Percentiles rank a stretch among this genome's conserved stretches.
phyloP scores from a whole-genome alignment of 768 basidiomycete species.

The Antrodiella citrinella region DNA sequence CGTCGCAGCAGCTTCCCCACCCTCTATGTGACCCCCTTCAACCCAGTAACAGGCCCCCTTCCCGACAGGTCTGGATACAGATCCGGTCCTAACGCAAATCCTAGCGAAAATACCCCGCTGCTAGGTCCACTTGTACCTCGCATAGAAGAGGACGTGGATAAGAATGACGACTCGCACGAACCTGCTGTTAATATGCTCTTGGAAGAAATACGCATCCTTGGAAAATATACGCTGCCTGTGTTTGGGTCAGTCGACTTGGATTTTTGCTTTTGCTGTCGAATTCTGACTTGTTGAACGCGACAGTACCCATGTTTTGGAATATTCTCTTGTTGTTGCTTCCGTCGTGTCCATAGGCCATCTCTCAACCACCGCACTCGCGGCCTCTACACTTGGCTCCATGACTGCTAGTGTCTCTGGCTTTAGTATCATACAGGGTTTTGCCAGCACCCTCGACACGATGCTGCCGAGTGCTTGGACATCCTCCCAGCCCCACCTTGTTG shows the following conservation, averaged over 20 bases:
- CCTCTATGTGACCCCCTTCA: constrained; percentile 29
- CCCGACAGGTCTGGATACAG: constrained; percentile 17
- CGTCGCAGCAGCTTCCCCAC: constrained; percentile 26
- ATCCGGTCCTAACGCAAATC: constrained; percentile 18
- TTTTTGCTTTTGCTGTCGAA: background rate
- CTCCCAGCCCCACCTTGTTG: constrained; percentile 71
- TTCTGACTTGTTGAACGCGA: background rate
- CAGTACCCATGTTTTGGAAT: constrained; percentile 78
- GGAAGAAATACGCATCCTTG: constrained; percentile 53
- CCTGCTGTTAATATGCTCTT: constrained; percentile 32
- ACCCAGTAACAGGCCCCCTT: constrained; percentile 23
- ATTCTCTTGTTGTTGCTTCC: constrained; percentile 75
- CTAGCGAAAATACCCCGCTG: constrained; percentile 49
- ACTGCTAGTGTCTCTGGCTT: constrained; percentile 56
- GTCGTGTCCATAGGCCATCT: constrained; percentile 88
- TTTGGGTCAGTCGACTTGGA: constrained; percentile 44
- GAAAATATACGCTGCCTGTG: constrained; percentile 62
- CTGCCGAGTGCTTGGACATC: constrained; percentile 96
- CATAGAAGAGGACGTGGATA: constrained; percentile 44
- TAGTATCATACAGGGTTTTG: constrained; percentile 75
- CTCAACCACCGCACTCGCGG: constrained; percentile 84
- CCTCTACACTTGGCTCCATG: constrained; percentile 42
- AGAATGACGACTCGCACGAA: constrained; percentile 23
- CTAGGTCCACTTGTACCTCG: constrained; percentile 46
- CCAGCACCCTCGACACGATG: constrained; percentile 85